Evolutionary conservation across 805 yeast species (phyloP).

Genomic region (Candida qinlingensis): DNA sequence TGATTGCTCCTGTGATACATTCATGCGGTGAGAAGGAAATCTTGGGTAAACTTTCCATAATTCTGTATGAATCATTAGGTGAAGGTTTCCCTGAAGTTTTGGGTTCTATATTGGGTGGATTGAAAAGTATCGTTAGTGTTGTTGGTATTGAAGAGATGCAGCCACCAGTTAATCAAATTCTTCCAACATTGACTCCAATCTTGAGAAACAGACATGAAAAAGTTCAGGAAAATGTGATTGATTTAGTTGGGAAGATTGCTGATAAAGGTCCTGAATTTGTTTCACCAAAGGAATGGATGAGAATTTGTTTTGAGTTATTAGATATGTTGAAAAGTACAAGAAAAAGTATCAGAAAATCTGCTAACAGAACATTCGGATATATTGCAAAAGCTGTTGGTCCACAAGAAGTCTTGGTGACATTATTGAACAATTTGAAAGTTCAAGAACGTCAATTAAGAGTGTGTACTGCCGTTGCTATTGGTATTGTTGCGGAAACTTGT

Average conservation of each 20-base stretch:
- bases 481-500: constrained; percentile 91
- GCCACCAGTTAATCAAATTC: constrained; percentile 77
- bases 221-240: constrained; percentile 81
- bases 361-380: constrained; percentile 86
- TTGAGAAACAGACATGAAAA: constrained; percentile 83
- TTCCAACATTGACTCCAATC: constrained; percentile 89
- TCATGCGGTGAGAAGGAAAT: constrained; percentile 59
- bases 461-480: constrained; percentile 97
- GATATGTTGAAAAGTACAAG: constrained; percentile 83
- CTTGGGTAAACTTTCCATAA: constrained; percentile 62
- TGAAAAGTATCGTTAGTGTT: constrained; percentile 54
- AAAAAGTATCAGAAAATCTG: constrained; percentile 73
- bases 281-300: constrained; percentile 95
- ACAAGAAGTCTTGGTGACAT: constrained; percentile 81
- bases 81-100: constrained; percentile 92
- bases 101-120: constrained; percentile 75
- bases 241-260: constrained; percentile 78
- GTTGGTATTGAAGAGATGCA: constrained; percentile 57
- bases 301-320: constrained; percentile 84
- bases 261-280: constrained; percentile 73
- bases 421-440: constrained; percentile 77
- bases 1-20: constrained; percentile 61
- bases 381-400: constrained; percentile 95
- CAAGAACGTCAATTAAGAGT: constrained; percentile 96
- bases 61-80: constrained; percentile 86